Conservation (phyloP, 192 early-diverging fungal genomes). For the Glomus cerebriforme region DNA sequence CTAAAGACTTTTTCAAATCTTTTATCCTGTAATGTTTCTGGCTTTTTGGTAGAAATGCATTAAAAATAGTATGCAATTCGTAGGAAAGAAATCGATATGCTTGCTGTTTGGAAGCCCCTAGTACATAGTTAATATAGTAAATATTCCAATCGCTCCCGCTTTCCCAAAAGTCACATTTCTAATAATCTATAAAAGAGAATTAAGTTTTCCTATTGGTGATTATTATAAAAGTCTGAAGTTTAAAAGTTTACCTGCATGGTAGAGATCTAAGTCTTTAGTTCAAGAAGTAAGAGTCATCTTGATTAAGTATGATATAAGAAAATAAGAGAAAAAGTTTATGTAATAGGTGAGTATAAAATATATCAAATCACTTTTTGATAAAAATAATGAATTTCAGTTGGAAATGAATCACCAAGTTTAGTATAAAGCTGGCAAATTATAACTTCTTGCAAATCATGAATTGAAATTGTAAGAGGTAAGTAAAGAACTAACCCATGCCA, state of each 20-base stretch:
- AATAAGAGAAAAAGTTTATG: not conserved
- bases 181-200: not conserved
- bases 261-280: not conserved
- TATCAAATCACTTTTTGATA: too few species aligned
- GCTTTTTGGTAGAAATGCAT: not conserved
- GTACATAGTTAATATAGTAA: conserved; percentile 3
- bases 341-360: too few species aligned
- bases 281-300: not conserved
- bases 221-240: conserved; percentile 3
- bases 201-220: not conserved
- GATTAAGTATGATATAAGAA: not conserved
- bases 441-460: too few species aligned
- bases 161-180: not conserved
- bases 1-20: not conserved
- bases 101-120: not conserved
- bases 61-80: not conserved
- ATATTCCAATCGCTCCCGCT: not conserved
- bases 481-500: too few species aligned
- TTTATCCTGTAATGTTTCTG: not conserved
- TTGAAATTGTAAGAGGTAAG: too few species aligned
- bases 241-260: conserved; percentile 3
- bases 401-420: too few species aligned
- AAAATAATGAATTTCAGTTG: not conserved
- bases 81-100: not conserved
- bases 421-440: too few species aligned